A percentile compares a stretch with the other conserved stretches of the same genome.
phyloP scores from a whole-genome alignment of 2,329 filamentous ascomycete genomes.

The Ophiostoma tasmaniense region DNA sequence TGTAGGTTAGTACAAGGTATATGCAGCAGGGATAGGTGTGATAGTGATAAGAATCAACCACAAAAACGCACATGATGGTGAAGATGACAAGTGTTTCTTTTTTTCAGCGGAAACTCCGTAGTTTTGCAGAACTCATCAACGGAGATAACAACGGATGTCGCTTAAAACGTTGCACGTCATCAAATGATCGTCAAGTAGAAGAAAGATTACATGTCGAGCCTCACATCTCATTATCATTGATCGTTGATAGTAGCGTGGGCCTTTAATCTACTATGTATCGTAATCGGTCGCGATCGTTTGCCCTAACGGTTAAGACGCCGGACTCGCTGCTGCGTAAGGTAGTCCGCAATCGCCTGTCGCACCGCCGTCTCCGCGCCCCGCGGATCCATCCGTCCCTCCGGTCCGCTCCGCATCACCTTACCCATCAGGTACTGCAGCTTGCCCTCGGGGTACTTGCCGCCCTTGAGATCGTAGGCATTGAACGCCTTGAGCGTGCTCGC shows the following conservation, averaged over 20 bases:
- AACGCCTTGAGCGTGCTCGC: constrained; percentile 41
- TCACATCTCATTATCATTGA: neutral
- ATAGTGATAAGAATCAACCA: neutral
- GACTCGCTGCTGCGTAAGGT: neutral
- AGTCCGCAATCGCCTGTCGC: constrained; percentile 25
- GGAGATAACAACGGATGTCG: neutral
- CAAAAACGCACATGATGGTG: neutral
- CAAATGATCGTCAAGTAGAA: neutral
- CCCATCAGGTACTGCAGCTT: constrained; percentile 55
- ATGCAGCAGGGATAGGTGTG: neutral
- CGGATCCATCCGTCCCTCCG: constrained; percentile 48
- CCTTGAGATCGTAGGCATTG: constrained; percentile 13
- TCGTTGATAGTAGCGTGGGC: neutral
- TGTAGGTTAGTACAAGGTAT: neutral
- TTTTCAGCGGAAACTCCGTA: neutral
- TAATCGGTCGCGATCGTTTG: too few relatives aligned
- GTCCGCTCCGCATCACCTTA: constrained; percentile 47
- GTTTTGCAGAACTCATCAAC: neutral
- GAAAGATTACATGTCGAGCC: neutral
- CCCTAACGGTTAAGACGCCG: neutral
- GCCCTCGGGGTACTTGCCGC: constrained; percentile 39
- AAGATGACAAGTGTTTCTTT: neutral
- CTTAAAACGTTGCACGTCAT: neutral
- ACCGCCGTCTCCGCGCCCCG: constrained; percentile 41
- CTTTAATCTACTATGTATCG: neutral